A percentile compares a stretch with the other conserved stretches of the same genome.
These are phyloP conservation scores for Bipolaris cookei DNA, from an alignment of 2,329 filamentous ascomycete species.

Conservation along the genomic window DNA sequence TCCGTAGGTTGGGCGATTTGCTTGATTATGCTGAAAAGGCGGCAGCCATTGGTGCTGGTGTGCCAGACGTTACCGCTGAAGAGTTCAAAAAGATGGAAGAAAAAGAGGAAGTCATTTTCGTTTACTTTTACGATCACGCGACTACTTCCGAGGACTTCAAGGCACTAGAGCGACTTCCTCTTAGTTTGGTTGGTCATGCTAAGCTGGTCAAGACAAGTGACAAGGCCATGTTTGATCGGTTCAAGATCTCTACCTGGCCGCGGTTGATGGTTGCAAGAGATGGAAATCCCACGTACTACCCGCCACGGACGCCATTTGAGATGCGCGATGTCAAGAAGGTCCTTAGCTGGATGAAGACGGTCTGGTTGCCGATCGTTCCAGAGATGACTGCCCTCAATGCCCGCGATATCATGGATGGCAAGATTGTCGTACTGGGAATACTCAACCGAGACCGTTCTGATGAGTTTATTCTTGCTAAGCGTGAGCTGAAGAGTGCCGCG, in stretches of 20 bases:
- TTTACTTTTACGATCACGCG: constrained; percentile 97
- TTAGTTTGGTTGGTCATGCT: constrained; percentile 88
- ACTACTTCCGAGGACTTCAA: constrained; percentile 91
- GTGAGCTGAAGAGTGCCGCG: constrained; percentile 93
- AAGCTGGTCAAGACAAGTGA: constrained; percentile 92
- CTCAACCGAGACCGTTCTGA: constrained; percentile 80
- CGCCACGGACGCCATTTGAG: constrained; percentile 81
- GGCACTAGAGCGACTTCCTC: constrained; percentile 82
- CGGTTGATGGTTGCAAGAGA: constrained; percentile 87
- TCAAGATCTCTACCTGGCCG: constrained; percentile 98
- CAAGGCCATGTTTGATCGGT: constrained; percentile 74
- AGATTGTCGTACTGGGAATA: constrained; percentile 91
- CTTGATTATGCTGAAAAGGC: constrained; percentile 87
- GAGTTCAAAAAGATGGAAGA: constrained; percentile 83
- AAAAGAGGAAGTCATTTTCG: constrained; percentile 92
- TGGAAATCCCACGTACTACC: constrained; percentile 88
- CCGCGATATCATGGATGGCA: constrained; percentile 91
- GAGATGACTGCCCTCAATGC: constrained; percentile 92
- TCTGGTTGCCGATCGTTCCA: constrained; percentile 95
- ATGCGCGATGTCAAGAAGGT: constrained; percentile 88
- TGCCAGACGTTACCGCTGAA: constrained; percentile 79
- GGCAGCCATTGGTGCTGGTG: constrained; percentile 74
- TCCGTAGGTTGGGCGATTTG: constrained; percentile 90
- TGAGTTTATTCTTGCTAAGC: constrained; percentile 76
- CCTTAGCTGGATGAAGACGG: constrained; percentile 90